A percentile compares a stretch with the other conserved stretches of the same genome.
phyloP scores from a whole-genome alignment of 2,329 filamentous ascomycete species.

The Fusarium keratoplasticum region DNA sequence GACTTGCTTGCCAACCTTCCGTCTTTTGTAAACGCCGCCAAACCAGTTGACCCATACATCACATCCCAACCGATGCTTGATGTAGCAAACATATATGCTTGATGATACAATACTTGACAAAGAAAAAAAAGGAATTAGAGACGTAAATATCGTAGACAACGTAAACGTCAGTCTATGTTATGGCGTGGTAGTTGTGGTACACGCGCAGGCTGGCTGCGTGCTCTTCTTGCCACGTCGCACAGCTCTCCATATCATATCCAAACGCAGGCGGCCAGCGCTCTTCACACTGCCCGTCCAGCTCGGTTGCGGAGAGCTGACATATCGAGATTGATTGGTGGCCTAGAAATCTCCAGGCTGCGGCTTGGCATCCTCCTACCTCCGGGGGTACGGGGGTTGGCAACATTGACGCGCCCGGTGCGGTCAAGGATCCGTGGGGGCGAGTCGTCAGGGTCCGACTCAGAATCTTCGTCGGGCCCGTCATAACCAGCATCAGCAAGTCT shows the following conservation, averaged over 20 bases:
- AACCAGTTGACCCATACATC: conserved; percentile 19
- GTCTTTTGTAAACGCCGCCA: conserved; percentile 42
- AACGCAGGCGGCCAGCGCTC: conserved; percentile 38
- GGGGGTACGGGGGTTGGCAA: conserved; percentile 67
- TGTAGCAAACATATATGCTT: conserved; percentile 35
- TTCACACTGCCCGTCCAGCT: conserved; percentile 41
- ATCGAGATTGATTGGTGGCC: conserved; percentile 48
- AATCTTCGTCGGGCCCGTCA: conserved; percentile 52
- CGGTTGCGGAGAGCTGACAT: conserved; percentile 41
- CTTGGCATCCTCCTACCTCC: conserved; percentile 66
- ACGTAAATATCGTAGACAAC: conserved; percentile 31
- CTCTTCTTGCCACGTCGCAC: not conserved
- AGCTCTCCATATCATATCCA: conserved; percentile 26
- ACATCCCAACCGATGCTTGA: conserved; percentile 28
- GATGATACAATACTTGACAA: conserved; percentile 31
- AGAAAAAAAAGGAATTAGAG: conserved; percentile 24
- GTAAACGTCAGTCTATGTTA: conserved; percentile 17
- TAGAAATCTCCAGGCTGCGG: conserved; percentile 66
- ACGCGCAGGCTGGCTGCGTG: not conserved
- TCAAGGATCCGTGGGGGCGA: conserved; percentile 60
- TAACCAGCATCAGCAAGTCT: conserved; percentile 79
- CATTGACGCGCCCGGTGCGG: conserved; percentile 66
- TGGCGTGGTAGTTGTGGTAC: not conserved
- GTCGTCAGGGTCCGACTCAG: conserved; percentile 57
- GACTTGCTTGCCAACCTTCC: conserved; percentile 21